These are phyloP conservation scores for Gentiana straminea DNA, from an alignment of 257 asterid genomes.

Conservation along the genomic window DNA sequence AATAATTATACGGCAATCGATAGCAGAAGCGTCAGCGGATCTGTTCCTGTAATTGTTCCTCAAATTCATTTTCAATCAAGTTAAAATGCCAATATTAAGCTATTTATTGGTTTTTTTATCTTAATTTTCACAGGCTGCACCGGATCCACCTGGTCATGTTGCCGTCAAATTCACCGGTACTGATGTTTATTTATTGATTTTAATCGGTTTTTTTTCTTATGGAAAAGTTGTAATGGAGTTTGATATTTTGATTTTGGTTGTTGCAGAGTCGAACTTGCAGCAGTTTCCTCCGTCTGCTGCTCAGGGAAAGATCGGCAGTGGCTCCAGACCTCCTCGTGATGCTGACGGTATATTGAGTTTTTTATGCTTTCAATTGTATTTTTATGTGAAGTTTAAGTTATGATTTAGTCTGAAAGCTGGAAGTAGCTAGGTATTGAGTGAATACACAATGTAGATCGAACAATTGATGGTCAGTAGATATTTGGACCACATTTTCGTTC, in stretches of 20 bases:
- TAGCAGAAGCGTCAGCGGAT: constrained; percentile 73
- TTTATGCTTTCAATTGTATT: neutral
- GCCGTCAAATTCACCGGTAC: constrained; percentile 73
- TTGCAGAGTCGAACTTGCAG: constrained; percentile 84
- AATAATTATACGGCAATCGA: constrained; percentile 78
- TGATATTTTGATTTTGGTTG: constrained; percentile 13
- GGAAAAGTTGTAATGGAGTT: neutral
- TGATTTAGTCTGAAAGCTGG: neutral
- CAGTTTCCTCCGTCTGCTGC: constrained; percentile 79
- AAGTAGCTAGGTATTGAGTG: neutral
- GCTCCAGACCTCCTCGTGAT: constrained; percentile 90
- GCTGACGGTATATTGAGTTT: constrained; percentile 59
- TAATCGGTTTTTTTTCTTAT: neutral
- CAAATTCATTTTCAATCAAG: neutral
- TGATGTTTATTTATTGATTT: neutral
- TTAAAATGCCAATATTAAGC: neutral
- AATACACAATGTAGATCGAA: neutral
- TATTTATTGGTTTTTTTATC: constrained; percentile 8
- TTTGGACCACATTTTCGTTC: too few species aligned
- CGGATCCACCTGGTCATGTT: constrained; percentile 64
- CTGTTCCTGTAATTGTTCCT: constrained; percentile 59
- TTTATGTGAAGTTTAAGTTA: neutral
- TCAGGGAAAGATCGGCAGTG: constrained; percentile 82
- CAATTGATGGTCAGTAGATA: neutral
- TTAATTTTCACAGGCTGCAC: constrained; percentile 39